Percentiles rank a stretch among this genome's conserved stretches.
Evolutionary conservation across 192 early-diverging fungal species (phyloP).

Genomic region (Funneliformis geosporum): DNA sequence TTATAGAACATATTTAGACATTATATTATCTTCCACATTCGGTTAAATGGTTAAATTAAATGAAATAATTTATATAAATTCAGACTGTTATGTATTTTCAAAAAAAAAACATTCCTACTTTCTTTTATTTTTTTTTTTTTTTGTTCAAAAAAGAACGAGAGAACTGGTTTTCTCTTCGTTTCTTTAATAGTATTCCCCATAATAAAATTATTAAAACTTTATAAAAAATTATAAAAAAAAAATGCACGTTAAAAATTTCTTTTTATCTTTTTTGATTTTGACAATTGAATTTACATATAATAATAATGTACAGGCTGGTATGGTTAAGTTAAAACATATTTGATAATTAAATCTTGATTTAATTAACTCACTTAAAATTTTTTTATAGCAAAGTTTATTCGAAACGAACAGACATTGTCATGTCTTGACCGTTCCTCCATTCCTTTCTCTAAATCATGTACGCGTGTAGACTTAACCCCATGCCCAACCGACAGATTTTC

Average conservation of each 20-base stretch:
- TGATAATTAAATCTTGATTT: not conserved
- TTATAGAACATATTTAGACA: no score
- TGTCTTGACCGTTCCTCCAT: not conserved
- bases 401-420: not conserved
- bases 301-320: not conserved
- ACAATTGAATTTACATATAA: not conserved
- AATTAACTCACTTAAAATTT: not conserved
- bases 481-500: not conserved
- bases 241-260: not conserved
- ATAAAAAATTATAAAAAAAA: not conserved
- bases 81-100: not conserved
- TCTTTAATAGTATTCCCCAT: not conserved
- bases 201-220: no score
- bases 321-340: not conserved
- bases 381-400: not conserved
- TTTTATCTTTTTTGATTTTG: not conserved
- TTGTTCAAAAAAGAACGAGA: not conserved
- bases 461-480: not conserved
- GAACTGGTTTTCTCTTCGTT: not conserved
- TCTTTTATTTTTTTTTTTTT: no score
- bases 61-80: not conserved
- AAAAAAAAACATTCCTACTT: no score
- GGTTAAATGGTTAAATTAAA: no score
- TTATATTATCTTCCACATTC: no score
- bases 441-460: not conserved